Base-by-base conservation (phyloP, 2,329 filamentous ascomycete genomes). In the Exophiala sp. region DNA sequence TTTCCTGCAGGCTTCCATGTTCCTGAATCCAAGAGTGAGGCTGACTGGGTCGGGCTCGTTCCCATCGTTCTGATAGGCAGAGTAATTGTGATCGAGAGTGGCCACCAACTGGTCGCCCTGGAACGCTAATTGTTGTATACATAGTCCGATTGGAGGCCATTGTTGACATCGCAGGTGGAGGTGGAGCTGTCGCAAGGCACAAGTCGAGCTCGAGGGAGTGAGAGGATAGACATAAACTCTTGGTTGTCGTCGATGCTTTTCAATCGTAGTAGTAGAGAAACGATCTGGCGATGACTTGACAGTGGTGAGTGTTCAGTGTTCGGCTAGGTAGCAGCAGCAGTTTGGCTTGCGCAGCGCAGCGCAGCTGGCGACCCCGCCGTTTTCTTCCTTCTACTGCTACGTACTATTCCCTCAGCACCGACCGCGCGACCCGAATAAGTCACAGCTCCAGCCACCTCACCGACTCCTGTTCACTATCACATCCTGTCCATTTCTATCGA, bases 41-140 rank as follows among this genome's bases (percentile, higher is more conserved):
- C 34, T 37, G 34, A 19, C 34, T 37, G 34, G 7, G 14, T 13
- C 14, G 14, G 18, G 8, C 6, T 8, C 14, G 34, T 18, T 37
- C 34, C 14, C 34, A 37, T 8, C 18, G 5, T 19, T 37, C 34
- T 37, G 34, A 37, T 37, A 37, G 34, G 34, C 34, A 37, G 34
- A 37, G 16, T 37, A 16, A n/a, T 24, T 41, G 10, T 13, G 22
- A 14, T 41, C 38, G n/a, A 41, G 38, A 24, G 38, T 24, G 38
- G 38, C 38, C 38, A 23, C 19, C 38, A 41, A 41, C 38, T 41
- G 38, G 38, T 41, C 19, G 38, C 38, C 38, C 38, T 41, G 38
- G 19, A 41, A 41, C 38, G 38, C 38, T 41, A 41, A 41, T 41
- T 41, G 38, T 41, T 41, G 19, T 41, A 6, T 23, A 22, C 22